Conservation (phyloP, 192 early-diverging fungal genomes). For the Podochytrium sp. region DNA sequence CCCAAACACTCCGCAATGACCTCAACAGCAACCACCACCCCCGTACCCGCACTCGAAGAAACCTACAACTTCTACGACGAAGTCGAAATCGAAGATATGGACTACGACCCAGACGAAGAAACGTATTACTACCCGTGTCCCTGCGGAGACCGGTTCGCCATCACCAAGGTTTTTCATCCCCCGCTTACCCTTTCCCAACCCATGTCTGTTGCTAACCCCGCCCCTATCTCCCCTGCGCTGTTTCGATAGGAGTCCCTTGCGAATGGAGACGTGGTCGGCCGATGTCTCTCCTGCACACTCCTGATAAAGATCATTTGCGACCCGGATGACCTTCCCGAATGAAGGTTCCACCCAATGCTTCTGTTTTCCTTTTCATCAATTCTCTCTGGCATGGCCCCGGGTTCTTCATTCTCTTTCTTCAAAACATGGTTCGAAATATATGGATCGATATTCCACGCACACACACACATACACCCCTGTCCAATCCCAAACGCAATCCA, state of each 20-base stretch:
- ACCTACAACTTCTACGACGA: constrained; percentile 29
- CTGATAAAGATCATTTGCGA: constrained; percentile 90
- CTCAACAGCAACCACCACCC: background rate
- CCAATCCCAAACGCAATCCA: too few relatives aligned
- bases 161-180: constrained; percentile 62
- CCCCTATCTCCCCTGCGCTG: constrained; percentile 45
- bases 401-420: too few relatives aligned
- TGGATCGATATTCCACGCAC: too few relatives aligned
- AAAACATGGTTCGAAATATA: too few relatives aligned
- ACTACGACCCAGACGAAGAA: constrained; percentile 82
- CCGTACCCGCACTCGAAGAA: background rate
- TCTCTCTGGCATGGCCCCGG: too few relatives aligned
- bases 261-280: constrained; percentile 85
- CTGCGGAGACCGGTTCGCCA: constrained; percentile 94
- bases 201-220: background rate
- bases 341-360: too few relatives aligned
- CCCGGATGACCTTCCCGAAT: constrained; percentile 40
- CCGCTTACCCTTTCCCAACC: background rate
- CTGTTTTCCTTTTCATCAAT: too few relatives aligned
- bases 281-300: constrained; percentile 92
- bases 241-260: constrained; percentile 44
- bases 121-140: constrained; percentile 94
- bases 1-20: too few relatives aligned
- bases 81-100: constrained; percentile 82
- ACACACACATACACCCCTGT: too few relatives aligned